Conservation (phyloP, 306 rosid species). For the Corylus americana region DNA sequence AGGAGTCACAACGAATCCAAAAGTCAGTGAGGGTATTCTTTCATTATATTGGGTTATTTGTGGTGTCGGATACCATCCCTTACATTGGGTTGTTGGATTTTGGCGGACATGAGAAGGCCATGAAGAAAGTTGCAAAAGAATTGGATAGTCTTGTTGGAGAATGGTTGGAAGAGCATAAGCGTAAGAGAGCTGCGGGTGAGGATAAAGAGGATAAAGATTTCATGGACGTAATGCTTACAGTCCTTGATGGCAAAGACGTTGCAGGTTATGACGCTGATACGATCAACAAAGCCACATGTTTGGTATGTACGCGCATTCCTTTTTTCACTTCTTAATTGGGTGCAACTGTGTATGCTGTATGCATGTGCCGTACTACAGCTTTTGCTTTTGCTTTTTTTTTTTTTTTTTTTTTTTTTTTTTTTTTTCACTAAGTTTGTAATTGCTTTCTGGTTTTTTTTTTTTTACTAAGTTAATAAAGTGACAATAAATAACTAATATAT, state of each 20-base stretch:
- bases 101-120: constrained; percentile 50
- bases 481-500: no score
- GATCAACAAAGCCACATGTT: constrained; percentile 46
- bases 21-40: constrained; percentile 32
- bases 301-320: constrained; percentile 26
- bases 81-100: constrained; percentile 47
- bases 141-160: constrained; percentile 27
- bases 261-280: constrained; percentile 38
- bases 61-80: constrained; percentile 47
- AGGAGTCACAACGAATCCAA: background rate
- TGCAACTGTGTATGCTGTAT: background rate
- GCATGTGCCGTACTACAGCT: background rate
- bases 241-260: constrained; percentile 12
- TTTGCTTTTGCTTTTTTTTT: background rate
- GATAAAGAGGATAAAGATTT: constrained; percentile 32
- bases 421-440: no score
- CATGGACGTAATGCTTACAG: constrained; percentile 36
- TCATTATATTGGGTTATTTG: constrained; percentile 21
- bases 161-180: constrained; percentile 56
- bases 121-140: constrained; percentile 32
- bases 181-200: background rate
- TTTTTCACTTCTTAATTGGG: background rate
- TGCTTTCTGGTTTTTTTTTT: no score
- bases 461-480: no score
- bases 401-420: no score